Base-by-base conservation (phyloP, 768 basidiomycete species). In the Daedalea quercina region DNA sequence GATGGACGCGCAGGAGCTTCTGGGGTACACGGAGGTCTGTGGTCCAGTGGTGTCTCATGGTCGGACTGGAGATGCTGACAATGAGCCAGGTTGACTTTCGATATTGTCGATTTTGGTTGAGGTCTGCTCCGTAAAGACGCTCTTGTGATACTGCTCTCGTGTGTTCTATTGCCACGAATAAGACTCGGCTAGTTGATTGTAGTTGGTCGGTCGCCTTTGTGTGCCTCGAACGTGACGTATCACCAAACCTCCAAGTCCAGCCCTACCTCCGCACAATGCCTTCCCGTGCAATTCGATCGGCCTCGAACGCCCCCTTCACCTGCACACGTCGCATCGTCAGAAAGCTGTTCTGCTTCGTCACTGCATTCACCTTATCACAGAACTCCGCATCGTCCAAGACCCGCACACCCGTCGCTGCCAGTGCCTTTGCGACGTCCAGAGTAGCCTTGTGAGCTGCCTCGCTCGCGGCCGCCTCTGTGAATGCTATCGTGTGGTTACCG, bases 401-500 rank as follows among this genome's bases (percentile, higher is more conserved):
- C 4, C 86, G 75, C 24, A 88, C 70, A 1, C 85, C 90, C 1
- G 80, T 79, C 13, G 78, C 76, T 2, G 90, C 87, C 12, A 92
- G 74, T 3, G 81, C 84, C 60, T 86, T 87, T 20, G 83, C 79
- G 3, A 89, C 75, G 51, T 80, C 75, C 46, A 90, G 67, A 55
- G 80, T 82, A 4, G 82, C 85, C 24, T 80, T 70, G 56, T 91
- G 90, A 0, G 88, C 80, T 25, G 69, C 70, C 2, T 71, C 64
- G 0, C 80, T 84, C 0, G 78, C 73, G 0, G 87, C 87, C 0
- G 87, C 70, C 19, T 77, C 67, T n/a, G 78, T 69, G 63, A 92
- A 92, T 12, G 70, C 81, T 1, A 68, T 69, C 0, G 90, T 91
- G 59, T 92, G 90, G 61, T 91, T 91, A 8, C 88, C 88, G 11